Percentiles rank a stretch among this genome's conserved stretches.
Evolutionary conservation across 225 moss, liverwort and hornwort genomes (phyloP).

Genomic region (Pleurozium schreberi): DNA sequence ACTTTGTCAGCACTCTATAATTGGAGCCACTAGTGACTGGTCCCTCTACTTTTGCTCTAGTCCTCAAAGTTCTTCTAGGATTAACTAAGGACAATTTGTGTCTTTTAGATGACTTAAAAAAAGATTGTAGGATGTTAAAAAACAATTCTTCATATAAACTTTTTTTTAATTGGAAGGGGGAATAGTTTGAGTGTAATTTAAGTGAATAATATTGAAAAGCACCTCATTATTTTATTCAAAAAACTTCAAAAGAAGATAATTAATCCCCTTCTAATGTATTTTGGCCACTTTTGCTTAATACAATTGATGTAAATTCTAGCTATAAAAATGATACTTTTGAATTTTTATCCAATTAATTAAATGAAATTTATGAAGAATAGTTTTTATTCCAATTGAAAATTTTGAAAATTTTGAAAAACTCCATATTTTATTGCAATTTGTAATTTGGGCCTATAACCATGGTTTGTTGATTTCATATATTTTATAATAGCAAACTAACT

Average conservation of each 20-base stretch:
- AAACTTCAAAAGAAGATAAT: neutral
- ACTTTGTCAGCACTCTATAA: rapidly evolving
- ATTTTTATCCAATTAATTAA: neutral
- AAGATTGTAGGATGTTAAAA: neutral
- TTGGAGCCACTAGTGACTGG: rapidly evolving
- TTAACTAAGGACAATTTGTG: rapidly evolving
- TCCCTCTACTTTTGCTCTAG: rapidly evolving
- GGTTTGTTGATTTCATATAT: neutral
- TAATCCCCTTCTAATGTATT: neutral
- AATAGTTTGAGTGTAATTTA: no score
- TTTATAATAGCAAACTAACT: no score
- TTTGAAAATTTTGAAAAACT: neutral
- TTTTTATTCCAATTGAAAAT: neutral
- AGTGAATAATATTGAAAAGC: neutral
- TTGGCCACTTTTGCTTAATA: rapidly evolving
- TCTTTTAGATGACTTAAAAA: neutral
- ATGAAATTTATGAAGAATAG: no score
- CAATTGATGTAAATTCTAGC: no score
- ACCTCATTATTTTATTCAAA: no score
- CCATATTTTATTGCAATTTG: neutral
- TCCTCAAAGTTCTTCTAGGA: rapidly evolving
- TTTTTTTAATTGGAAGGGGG: rapidly evolving
- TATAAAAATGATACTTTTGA: neutral
- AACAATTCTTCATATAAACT: neutral
- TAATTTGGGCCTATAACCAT: neutral